Base-by-base conservation (phyloP, 345 rosid genomes). In the Euphorbia pulcherrima region DNA sequence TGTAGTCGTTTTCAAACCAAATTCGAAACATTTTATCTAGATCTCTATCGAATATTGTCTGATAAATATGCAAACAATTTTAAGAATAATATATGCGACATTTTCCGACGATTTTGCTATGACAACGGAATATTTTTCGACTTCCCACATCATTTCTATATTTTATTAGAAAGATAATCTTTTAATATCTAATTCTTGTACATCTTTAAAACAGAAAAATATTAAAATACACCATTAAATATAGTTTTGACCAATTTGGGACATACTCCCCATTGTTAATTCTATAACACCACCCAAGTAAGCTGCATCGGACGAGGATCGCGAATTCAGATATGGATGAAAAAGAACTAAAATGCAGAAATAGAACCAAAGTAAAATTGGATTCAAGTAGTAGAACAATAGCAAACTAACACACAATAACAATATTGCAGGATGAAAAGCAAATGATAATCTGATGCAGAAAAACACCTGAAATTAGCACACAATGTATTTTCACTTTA, bases 401-500 rank as follows among this genome's bases (percentile, higher is more conserved):
- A n/a, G n/a, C n/a, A n/a, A n/a, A n/a, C n/a, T n/a, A n/a, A n/a
- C n/a, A n/a, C n/a, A n/a, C n/a, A n/a, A n/a, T n/a, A n/a, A n/a
- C n/a, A n/a, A n/a, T n/a, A n/a, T n/a, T n/a, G n/a, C n/a, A n/a
- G n/a, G n/a, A n/a, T n/a, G n/a, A n/a, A n/a, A n/a, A n/a, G n/a
- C n/a, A n/a, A n/a, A n/a, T n/a, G n/a, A n/a, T n/a, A n/a, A n/a
- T n/a, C n/a, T n/a, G n/a, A n/a, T 95, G 83, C 87, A 86, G 23
- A 62, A 1, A 50, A 62, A 64, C 74, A 62, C 65, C 53, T 60
- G 71, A 50, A 66, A 72, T 75, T 66, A 74, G 75, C 60, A 77
- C 60, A 52, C 18, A 64, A 59, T 39, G 62, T 35, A 69, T 56
- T 27, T 51, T n/a, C 27, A 66, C n/a, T n/a, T n/a, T n/a, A n/a